Conservation (phyloP, 2,329 filamentous ascomycete genomes). For the Colletotrichum liriopes region DNA sequence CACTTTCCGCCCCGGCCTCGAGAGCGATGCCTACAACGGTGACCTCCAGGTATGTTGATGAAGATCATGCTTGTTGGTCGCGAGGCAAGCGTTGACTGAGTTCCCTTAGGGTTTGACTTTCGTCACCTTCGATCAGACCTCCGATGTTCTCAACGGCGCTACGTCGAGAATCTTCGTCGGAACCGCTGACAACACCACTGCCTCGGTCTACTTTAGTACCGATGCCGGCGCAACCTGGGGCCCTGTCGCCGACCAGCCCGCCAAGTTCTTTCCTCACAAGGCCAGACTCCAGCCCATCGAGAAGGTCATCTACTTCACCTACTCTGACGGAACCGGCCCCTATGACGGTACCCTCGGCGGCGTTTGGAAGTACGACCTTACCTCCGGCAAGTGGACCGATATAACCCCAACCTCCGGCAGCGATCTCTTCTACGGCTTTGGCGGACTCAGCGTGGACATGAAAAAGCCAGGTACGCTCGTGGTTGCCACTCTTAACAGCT, state of each 20-base stretch:
- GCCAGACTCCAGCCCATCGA: slow-evolving; percentile 65
- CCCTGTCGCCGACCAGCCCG: slow-evolving; percentile 65
- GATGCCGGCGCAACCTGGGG: slow-evolving; percentile 69
- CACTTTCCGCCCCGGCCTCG: slow-evolving; percentile 63
- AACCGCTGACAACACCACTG: slow-evolving; percentile 66
- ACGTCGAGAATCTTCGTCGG: slow-evolving; percentile 72
- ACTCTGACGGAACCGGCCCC: slow-evolving; percentile 69
- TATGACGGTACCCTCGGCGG: slow-evolving; percentile 70
- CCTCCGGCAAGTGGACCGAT: slow-evolving; percentile 65
- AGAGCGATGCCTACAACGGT: slow-evolving; percentile 59
- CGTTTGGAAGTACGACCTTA: slow-evolving; percentile 69
- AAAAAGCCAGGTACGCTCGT: slow-evolving; percentile 70
- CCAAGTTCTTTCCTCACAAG: slow-evolving; percentile 69
- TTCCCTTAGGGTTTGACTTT: slow-evolving; percentile 61
- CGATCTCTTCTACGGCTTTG: slow-evolving; percentile 68
- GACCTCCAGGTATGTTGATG: slow-evolving; percentile 52
- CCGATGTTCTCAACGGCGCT: slow-evolving; percentile 59
- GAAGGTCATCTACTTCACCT: slow-evolving; percentile 65
- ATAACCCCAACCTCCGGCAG: slow-evolving; percentile 68
- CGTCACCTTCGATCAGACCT: slow-evolving; percentile 71
- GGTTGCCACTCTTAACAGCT: slow-evolving; percentile 70
- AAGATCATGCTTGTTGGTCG: background rate
- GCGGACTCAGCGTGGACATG: slow-evolving; percentile 68
- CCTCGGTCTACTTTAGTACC: slow-evolving; percentile 68
- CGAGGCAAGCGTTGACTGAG: slow-evolving; percentile 37